A percentile compares a stretch with the other conserved stretches of the same genome.
These are phyloP conservation scores for Rubus idaeus DNA, from an alignment of 306 rosid genomes.

Conservation along the genomic window DNA sequence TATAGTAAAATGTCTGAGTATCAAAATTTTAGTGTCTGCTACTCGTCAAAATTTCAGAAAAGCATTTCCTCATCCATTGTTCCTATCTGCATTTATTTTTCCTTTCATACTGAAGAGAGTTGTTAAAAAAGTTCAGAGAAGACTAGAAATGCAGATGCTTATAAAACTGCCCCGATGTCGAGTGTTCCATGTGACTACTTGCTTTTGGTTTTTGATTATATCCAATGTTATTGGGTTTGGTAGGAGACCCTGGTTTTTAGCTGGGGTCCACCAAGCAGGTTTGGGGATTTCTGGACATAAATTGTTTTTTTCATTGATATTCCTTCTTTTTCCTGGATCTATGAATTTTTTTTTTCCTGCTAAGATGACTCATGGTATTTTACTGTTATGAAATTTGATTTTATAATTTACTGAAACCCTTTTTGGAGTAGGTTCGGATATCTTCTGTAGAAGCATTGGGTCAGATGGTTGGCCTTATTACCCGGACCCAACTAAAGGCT, in stretches of 20 bases:
- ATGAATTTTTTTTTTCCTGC: not conserved
- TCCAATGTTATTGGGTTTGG: not conserved
- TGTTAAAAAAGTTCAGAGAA: not conserved
- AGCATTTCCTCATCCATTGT: not conserved
- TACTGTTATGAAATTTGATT: constrained; percentile 14
- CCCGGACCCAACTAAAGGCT: constrained; percentile 76
- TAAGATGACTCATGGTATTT: constrained; percentile 7
- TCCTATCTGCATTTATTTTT: not conserved
- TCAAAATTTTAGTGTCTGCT: not conserved
- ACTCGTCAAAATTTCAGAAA: not conserved
- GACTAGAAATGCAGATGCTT: not conserved
- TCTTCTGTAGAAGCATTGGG: constrained; percentile 93
- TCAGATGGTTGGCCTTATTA: constrained; percentile 89
- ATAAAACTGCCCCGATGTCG: not conserved
- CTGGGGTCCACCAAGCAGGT: not conserved
- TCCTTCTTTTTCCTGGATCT: not conserved
- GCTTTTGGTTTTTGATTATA: not conserved
- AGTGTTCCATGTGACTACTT: not conserved
- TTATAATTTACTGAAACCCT: constrained; percentile 3
- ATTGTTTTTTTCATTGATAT: not conserved
- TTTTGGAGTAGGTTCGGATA: constrained; percentile 59
- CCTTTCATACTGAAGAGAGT: not conserved
- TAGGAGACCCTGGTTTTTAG: not conserved
- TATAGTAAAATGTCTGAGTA: not conserved
- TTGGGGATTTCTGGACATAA: not conserved